phyloP scores from a whole-genome alignment of 2,329 filamentous ascomycete genomes.

The Byssochlamys sp. region DNA sequence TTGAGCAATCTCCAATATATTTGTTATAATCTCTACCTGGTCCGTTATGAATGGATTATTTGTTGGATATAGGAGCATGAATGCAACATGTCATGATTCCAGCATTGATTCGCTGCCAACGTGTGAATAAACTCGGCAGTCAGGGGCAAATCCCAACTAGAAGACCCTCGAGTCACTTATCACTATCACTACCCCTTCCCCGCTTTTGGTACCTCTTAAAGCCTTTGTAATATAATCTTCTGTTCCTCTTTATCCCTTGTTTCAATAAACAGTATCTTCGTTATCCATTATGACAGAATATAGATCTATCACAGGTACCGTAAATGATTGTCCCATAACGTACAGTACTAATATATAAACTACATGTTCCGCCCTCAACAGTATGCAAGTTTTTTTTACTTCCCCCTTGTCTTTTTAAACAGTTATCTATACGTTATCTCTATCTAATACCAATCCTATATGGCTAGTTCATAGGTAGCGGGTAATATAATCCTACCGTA shows the following conservation, averaged over 20 bases:
- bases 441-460: too few relatives aligned
- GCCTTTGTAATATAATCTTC: background rate
- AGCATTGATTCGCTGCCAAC: background rate
- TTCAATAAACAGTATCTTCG: background rate
- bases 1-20: background rate
- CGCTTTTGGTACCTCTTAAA: background rate
- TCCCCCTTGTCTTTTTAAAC: too few relatives aligned
- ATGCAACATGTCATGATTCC: background rate
- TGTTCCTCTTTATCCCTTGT: background rate
- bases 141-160: background rate
- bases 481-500: too few relatives aligned
- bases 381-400: too few relatives aligned
- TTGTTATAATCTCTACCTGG: too few relatives aligned
- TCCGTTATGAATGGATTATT: background rate
- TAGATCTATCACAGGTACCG: too few relatives aligned
- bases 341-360: too few relatives aligned
- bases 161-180: background rate
- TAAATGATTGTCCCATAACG: too few relatives aligned
- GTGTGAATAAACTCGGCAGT: background rate
- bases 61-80: background rate
- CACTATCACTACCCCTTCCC: background rate
- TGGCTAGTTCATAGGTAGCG: too few relatives aligned
- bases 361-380: too few relatives aligned
- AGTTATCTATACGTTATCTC: too few relatives aligned
- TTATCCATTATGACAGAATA: too few relatives aligned